These are phyloP conservation scores for Pseudogymnoascus sp. DNA, from an alignment of 2,329 filamentous ascomycete species.

Conservation along the genomic window DNA sequence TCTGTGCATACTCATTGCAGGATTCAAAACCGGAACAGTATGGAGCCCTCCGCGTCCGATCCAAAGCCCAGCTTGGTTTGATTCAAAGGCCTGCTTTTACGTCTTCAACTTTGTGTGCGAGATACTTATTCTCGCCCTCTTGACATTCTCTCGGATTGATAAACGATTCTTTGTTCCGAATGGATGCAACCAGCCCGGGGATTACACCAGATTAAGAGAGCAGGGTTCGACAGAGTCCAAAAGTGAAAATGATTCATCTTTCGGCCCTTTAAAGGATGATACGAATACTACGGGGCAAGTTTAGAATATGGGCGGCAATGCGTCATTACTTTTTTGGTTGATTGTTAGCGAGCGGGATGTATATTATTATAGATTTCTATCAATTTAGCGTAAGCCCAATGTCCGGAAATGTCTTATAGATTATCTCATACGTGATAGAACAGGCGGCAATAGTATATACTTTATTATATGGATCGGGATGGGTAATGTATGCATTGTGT, in stretches of 20 bases:
- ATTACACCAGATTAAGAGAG: constrained; percentile 23
- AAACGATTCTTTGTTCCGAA: constrained; percentile 66
- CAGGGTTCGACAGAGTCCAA: constrained; percentile 5
- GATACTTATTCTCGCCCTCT: constrained; percentile 58
- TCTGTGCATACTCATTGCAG: constrained; percentile 59
- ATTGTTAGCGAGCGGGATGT: too few relatives aligned
- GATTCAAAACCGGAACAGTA: constrained; percentile 54
- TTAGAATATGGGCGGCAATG: too few relatives aligned
- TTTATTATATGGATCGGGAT: too few relatives aligned
- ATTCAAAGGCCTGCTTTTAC: constrained; percentile 65
- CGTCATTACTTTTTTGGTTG: too few relatives aligned
- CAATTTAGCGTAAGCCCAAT: too few relatives aligned
- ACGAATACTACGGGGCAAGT: background rate
- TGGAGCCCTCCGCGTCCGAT: constrained; percentile 43
- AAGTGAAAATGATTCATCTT: background rate
- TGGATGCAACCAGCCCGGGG: constrained; percentile 51
- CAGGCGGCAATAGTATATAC: too few relatives aligned
- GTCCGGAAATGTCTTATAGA: too few relatives aligned
- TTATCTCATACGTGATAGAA: too few relatives aligned
- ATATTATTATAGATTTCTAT: too few relatives aligned
- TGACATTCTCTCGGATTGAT: constrained; percentile 62
- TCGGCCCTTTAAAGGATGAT: background rate
- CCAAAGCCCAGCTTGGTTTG: constrained; percentile 56
- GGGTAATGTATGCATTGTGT: too few relatives aligned
- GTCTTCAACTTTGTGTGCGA: constrained; percentile 69